These are phyloP conservation scores for Emmonsia crescens DNA, from an alignment of 2,329 filamentous ascomycete species.

Conservation along the genomic window DNA sequence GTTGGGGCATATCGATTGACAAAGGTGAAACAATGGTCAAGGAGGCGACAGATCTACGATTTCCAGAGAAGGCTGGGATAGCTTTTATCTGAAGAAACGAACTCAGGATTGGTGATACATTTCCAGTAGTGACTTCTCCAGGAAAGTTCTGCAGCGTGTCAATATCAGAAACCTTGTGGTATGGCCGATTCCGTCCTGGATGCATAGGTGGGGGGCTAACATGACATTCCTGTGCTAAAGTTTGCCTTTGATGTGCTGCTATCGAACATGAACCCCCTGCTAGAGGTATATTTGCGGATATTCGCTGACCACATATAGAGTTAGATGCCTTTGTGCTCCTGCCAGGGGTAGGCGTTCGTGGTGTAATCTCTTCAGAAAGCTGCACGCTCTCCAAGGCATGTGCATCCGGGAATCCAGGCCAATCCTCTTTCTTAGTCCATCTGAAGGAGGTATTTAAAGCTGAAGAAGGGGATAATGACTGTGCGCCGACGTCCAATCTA, in stretches of 20 bases:
- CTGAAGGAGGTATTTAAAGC: neutral
- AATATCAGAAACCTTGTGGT: neutral
- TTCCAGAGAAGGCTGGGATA: neutral
- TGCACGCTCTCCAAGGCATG: neutral
- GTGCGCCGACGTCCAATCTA: neutral
- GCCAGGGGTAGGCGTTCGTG: neutral
- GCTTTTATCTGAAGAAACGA: neutral
- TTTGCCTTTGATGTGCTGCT: neutral
- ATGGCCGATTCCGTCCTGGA: neutral
- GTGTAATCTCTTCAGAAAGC: neutral
- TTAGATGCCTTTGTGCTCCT: neutral
- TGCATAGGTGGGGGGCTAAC: neutral
- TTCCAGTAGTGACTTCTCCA: neutral
- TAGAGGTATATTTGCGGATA: neutral
- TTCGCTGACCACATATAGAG: neutral
- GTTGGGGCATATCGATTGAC: constrained; percentile 14
- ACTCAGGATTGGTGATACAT: constrained; percentile 4
- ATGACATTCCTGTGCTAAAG: neutral
- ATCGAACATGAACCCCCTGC: neutral
- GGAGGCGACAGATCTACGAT: constrained; percentile 5
- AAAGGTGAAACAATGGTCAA: constrained; percentile 17
- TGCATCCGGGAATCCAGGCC: neutral
- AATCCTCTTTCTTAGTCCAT: neutral
- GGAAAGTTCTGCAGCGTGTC: neutral
- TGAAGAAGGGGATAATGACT: neutral